Evolutionary conservation across 2,329 filamentous ascomycete species (phyloP).

Genomic region (Colletotrichum lini): DNA sequence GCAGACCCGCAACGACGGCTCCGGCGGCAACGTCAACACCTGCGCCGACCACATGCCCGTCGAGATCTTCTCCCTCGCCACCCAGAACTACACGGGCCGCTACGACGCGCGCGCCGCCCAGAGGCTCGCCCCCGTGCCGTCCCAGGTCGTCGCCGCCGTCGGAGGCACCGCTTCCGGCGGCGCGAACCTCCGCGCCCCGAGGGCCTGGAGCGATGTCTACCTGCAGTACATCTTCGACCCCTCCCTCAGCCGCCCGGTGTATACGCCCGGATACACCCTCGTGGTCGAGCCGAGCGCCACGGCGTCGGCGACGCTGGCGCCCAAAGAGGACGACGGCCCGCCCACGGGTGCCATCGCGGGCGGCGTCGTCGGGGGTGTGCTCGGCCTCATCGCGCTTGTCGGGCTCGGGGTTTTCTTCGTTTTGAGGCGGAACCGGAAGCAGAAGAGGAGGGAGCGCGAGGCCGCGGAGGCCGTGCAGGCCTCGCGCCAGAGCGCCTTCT

Average conservation of each 20-base stretch:
- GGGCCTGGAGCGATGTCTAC: slow-evolving; percentile 45
- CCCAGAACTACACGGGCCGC: slow-evolving; percentile 48
- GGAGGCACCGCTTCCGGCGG: slow-evolving; percentile 55
- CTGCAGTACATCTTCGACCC: slow-evolving; percentile 47
- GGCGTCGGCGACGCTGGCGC: not conserved
- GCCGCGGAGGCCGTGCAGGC: slow-evolving; percentile 8
- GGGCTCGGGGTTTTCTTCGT: not conserved
- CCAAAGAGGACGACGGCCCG: not conserved
- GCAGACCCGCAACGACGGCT: slow-evolving; percentile 33
- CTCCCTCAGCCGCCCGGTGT: slow-evolving; percentile 40
- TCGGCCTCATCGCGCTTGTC: slow-evolving; percentile 9
- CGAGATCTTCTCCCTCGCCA: slow-evolving; percentile 43
- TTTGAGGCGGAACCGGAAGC: not conserved
- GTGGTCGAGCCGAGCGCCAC: slow-evolving; percentile 7
- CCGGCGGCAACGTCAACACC: slow-evolving; percentile 32
- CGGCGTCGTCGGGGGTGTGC: slow-evolving; percentile 10
- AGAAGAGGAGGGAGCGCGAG: not conserved
- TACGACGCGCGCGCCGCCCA: slow-evolving; percentile 46
- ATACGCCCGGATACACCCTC: slow-evolving; percentile 46
- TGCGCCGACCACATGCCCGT: slow-evolving; percentile 45
- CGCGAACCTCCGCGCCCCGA: slow-evolving; percentile 46
- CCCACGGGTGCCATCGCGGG: slow-evolving; percentile 5
- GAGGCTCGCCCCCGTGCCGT: slow-evolving; percentile 56
- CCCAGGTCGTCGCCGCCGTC: slow-evolving; percentile 63
- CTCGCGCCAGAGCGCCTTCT: slow-evolving; percentile 18